phyloP scores from a whole-genome alignment of 2,329 filamentous ascomycete species.

The Fonsecaea multimorphosa region DNA sequence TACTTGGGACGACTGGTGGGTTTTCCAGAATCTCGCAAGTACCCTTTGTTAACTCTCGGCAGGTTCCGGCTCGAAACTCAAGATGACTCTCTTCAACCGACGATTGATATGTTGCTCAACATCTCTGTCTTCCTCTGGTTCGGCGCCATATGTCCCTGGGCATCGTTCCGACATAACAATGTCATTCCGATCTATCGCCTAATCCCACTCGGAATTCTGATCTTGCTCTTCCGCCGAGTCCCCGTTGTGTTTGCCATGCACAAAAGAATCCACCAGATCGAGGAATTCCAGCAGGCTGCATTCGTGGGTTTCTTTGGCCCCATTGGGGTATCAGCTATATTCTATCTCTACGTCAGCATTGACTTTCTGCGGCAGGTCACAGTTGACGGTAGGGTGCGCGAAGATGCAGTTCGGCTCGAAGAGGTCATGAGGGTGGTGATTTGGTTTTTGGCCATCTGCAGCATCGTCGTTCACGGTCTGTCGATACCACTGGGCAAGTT shows the following conservation, averaged over 20 bases:
- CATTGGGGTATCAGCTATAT: slow-evolving; percentile 87
- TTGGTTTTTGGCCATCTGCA: slow-evolving; percentile 86
- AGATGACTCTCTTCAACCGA: slow-evolving; percentile 92
- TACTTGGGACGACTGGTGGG: slow-evolving; percentile 72
- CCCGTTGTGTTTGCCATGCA: slow-evolving; percentile 78
- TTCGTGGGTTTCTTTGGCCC: slow-evolving; percentile 95
- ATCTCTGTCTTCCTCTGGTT: slow-evolving; percentile 90
- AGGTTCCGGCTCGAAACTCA: slow-evolving; percentile 85
- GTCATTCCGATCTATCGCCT: slow-evolving; percentile 77
- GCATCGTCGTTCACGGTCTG: slow-evolving; percentile 74
- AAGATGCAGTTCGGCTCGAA: slow-evolving; percentile 68
- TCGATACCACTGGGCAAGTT: slow-evolving; percentile 72
- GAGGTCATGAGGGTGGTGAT: slow-evolving; percentile 75
- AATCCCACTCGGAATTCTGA: slow-evolving; percentile 73
- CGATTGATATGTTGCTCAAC: slow-evolving; percentile 93
- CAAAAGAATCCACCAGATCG: slow-evolving; percentile 78
- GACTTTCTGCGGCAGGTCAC: slow-evolving; percentile 71
- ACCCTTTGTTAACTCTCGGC: slow-evolving; percentile 41
- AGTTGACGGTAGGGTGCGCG: slow-evolving; percentile 65
- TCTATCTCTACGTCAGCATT: slow-evolving; percentile 81
- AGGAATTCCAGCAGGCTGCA: slow-evolving; percentile 73
- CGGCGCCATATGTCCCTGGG: slow-evolving; percentile 84
- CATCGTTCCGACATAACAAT: slow-evolving; percentile 67
- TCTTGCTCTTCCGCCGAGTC: slow-evolving; percentile 77
- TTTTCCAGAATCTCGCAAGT: slow-evolving; percentile 10